Evolutionary conservation across 805 yeast species (phyloP).

Genomic region (Kuraishia hungarica): DNA sequence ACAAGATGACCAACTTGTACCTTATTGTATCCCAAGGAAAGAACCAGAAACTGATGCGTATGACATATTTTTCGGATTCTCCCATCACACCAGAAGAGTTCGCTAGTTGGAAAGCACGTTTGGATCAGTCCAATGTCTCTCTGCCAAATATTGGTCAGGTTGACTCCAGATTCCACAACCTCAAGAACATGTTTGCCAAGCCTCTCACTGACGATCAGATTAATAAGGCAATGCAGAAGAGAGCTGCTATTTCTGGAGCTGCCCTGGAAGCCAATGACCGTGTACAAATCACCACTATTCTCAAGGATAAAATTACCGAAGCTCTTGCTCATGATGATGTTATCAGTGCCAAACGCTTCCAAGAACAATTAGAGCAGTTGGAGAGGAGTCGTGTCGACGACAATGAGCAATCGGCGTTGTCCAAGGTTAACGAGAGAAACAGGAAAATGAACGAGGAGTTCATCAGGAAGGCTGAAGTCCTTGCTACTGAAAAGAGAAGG

Average conservation of each 20-base stretch:
- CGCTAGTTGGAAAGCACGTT: conserved; percentile 53
- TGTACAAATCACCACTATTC: conserved; percentile 62
- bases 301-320: conserved; percentile 66
- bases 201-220: conserved; percentile 67
- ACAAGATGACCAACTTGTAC: conserved; percentile 38
- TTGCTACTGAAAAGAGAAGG: conserved; percentile 48
- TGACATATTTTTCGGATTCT: conserved; percentile 75
- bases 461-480: conserved; percentile 72
- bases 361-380: conserved; percentile 32
- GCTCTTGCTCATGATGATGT: conserved; percentile 55
- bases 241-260: conserved; percentile 50
- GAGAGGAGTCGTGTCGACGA: conserved; percentile 26
- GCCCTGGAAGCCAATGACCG: conserved; percentile 59
- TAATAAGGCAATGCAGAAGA: conserved; percentile 67
- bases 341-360: conserved; percentile 34
- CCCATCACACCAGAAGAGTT: conserved; percentile 66
- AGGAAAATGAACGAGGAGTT: conserved; percentile 70
- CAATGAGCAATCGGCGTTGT: conserved; percentile 39
- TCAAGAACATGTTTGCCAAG: conserved; percentile 54
- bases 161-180: conserved; percentile 52
- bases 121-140: conserved; percentile 45
- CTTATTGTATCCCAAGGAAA: conserved; percentile 78
- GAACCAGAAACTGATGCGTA: conserved; percentile 64
- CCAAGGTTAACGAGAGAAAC: conserved; percentile 77
- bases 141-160: conserved; percentile 60